Evolutionary conservation across 2,329 filamentous ascomycete genomes (phyloP), one percentile per base, ranked within the genome.

Genomic region (Colletotrichum camelliae): DNA sequence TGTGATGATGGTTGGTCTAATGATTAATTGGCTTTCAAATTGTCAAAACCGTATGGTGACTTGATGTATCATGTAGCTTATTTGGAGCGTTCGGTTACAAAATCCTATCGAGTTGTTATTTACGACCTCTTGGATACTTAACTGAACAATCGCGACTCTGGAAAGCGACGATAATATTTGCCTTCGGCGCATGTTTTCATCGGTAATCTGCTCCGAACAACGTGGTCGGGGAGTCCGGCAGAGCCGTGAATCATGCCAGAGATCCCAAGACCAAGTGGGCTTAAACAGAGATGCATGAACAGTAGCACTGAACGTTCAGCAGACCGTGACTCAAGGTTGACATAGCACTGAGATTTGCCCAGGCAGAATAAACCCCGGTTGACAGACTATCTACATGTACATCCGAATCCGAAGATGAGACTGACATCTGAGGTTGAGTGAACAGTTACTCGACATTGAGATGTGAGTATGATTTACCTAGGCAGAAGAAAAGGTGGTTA

Each of bases 81-180:
- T 16, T 18, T 4, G 15, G 7, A 18, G 15, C 15, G 4, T 39
- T 18, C 2, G 33, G 1, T 13, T 35, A 35, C 0, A 5, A 13
- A 35, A 35, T 35, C 33, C 12, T 35, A 27, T 13, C 33, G 33
- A 35, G 4, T 35, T 35, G 33, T 35, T 0, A 35, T 35, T 12
- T 35, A 6, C 12, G 5, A 13, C 4, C 5, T 13, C 33, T 13
- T 12, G 6, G 13, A 35, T 35, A 2, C 12, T 35, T 35, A 0
- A 35, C 33, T 35, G 12, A 4, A 35, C 1, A 35, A 12, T 5
- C 0, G 39, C 39, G 18, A 18, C 39, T n/a, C 39, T 48, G 1
- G 9, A 2, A 48, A 48, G 9, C 2, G 39, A n/a, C 3, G 39
- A 48, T 4, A n/a, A 43, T 1, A 1, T 1, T n/a, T n/a, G 18